Conservation (phyloP, 805 yeast species). For the Candida hungchunana region DNA sequence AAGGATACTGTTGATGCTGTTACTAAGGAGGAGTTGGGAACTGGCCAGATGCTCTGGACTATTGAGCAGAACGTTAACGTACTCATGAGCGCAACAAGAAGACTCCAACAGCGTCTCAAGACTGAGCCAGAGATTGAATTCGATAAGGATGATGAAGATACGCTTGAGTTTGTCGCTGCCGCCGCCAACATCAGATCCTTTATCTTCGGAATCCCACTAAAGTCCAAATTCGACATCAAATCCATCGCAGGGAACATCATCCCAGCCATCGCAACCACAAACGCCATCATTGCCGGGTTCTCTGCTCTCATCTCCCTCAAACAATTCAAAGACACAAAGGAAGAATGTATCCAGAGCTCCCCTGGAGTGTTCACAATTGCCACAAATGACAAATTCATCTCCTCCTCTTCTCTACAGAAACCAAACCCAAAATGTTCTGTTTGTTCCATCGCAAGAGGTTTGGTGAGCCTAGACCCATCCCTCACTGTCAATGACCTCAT, state of each 20-base stretch:
- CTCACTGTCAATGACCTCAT: conserved; percentile 50
- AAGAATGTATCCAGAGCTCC: conserved; percentile 32
- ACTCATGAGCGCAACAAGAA: conserved; percentile 43
- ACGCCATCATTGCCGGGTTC: conserved; percentile 91
- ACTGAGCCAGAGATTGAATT: conserved; percentile 49
- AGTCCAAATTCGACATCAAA: conserved; percentile 81
- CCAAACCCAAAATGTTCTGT: conserved; percentile 75
- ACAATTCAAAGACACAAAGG: conserved; percentile 34
- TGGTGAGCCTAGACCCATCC: conserved; percentile 34
- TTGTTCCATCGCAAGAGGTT: conserved; percentile 53
- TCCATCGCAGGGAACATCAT: conserved; percentile 97
- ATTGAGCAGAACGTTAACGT: conserved; percentile 58
- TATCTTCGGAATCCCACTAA: conserved; percentile 64
- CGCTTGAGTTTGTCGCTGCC: conserved; percentile 81
- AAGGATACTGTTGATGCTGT: conserved; percentile 17
- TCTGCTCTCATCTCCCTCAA: conserved; percentile 71
- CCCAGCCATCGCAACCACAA: conserved; percentile 97
- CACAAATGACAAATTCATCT: conserved; percentile 55
- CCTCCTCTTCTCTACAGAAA: conserved; percentile 53
- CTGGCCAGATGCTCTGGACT: conserved; percentile 50
- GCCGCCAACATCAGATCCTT: conserved; percentile 75
- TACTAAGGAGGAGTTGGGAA: conserved; percentile 22
- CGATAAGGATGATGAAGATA: conserved; percentile 94
- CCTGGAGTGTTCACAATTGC: conserved; percentile 52
- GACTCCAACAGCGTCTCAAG: conserved; percentile 45